Conservation (phyloP, 352 stramenopile genomes). For the Phytophthora capsici region DNA sequence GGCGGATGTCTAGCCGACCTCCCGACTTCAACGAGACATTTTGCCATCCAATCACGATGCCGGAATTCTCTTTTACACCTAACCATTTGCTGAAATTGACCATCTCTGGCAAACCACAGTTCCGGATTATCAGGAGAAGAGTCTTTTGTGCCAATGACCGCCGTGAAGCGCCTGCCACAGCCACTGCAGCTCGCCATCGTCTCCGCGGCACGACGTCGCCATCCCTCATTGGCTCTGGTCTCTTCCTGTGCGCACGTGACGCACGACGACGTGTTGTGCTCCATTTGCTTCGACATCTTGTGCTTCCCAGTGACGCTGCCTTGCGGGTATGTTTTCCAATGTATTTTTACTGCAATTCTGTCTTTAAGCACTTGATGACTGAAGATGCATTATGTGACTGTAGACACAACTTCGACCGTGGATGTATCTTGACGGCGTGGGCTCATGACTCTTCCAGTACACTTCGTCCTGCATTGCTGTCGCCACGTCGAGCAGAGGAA, state of each 20-base stretch:
- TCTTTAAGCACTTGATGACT: not conserved
- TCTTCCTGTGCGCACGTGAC: constrained; percentile 18
- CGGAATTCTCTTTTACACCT: not conserved
- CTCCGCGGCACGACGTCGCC: constrained; percentile 21
- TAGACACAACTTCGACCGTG: constrained; percentile 87
- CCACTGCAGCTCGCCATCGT: constrained; percentile 34
- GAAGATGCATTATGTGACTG: constrained; percentile 3
- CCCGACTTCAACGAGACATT: constrained; percentile 13
- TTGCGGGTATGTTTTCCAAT: constrained; percentile 48
- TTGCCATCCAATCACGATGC: too few relatives aligned
- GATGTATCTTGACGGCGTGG: constrained; percentile 77
- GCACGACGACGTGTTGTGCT: constrained; percentile 62
- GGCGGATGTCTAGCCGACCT: too few relatives aligned
- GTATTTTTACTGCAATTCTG: not conserved
- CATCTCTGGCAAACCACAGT: constrained; percentile 1
- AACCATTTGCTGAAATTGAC: constrained; percentile 12
- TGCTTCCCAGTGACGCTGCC: constrained; percentile 76
- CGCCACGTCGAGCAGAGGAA: constrained; percentile 13
- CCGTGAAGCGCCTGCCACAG: constrained; percentile 25
- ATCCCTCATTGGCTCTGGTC: not conserved
- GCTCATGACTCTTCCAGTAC: constrained; percentile 34
- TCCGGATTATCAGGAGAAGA: constrained; percentile 33
- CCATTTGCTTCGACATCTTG: constrained; percentile 83
- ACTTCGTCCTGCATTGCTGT: not conserved
- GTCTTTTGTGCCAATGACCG: not conserved